Percentiles rank a stretch among this genome's conserved stretches.
Conservation (phyloP, 148 eudicot species). For the Vaccinium vitisidaea region DNA sequence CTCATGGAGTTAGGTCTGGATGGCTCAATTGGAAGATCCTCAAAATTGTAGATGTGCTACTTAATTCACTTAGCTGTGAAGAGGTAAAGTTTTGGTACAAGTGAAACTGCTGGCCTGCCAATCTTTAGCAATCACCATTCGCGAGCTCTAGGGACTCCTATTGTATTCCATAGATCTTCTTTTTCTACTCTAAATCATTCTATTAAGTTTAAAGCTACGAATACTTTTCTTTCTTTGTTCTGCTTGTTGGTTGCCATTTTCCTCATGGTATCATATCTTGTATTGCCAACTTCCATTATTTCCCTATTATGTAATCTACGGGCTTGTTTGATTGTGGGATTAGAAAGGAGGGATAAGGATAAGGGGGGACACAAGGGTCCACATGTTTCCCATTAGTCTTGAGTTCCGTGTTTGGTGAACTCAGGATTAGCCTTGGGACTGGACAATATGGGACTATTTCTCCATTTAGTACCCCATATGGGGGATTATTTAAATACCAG, state of each 20-base stretch:
- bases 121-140: neutral
- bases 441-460: too few species aligned
- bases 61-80: neutral
- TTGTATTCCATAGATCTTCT: neutral
- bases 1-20: neutral
- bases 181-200: neutral
- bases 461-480: too few species aligned
- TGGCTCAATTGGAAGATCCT: neutral
- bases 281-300: neutral
- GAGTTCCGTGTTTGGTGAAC: too few species aligned
- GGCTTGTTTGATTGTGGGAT: too few species aligned
- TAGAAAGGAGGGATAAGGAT: too few species aligned
- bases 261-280: neutral
- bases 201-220: neutral
- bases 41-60: neutral
- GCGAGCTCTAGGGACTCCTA: neutral
- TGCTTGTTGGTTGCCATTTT: neutral
- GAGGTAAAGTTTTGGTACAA: neutral
- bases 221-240: neutral
- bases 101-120: neutral
- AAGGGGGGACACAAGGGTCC: too few species aligned
- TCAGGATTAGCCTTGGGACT: too few species aligned
- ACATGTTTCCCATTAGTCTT: too few species aligned
- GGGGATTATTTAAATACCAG: too few species aligned
- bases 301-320: neutral